Base-by-base conservation (phyloP, 2,329 filamentous ascomycete species). In the Cyanodermella asteris region DNA sequence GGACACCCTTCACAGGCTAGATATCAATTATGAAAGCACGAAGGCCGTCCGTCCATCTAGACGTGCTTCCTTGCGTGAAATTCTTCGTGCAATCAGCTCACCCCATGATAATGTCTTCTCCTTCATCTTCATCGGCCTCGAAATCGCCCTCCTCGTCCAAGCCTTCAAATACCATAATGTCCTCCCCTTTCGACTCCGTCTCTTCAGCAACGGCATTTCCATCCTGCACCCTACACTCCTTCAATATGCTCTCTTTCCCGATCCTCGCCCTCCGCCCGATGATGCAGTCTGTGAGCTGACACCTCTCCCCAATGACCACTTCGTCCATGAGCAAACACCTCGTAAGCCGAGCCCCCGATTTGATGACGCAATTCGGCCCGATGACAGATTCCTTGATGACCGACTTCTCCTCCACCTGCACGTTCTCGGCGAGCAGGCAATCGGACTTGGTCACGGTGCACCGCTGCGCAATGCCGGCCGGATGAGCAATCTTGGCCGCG, bases 321-420 rank as follows among this genome's bases (percentile, higher is more conserved):
- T 78, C 78, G 31, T 94, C 84, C 80, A 94, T 93, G 12, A 94
- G 53, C 23, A 94, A 50, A 47, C 84, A 94, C 34, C 82, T 66
- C n/a, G 69, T 71, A 22, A 97, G 51, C 35, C 82, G 76, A 16
- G 75, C 80, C n/a, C 81, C 80, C 36, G 73, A 70, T 33, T 72
- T 70, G 34, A 97, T 84, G 38, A 76, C 72, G 45, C 80, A 91
- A 38, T 78, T 80, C 4, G 77, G 68, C 3, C 87, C 87, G 20
- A 97, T 67, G 16, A 93, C 78, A 18, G 62, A 74, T 47, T 91
- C 80, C 47, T 91, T 93, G 51, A 97, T 75, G n/a, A 81, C 74
- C 13, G 69, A 72, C 45, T 84, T 84, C 38, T 84, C 77, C 41
- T 84, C 77, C 0, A 94, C 70, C 1, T 71, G 80, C 20, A 90